Conservation (phyloP, 225 moss, liverwort and hornwort genomes). For the Polytrichum commune region DNA sequence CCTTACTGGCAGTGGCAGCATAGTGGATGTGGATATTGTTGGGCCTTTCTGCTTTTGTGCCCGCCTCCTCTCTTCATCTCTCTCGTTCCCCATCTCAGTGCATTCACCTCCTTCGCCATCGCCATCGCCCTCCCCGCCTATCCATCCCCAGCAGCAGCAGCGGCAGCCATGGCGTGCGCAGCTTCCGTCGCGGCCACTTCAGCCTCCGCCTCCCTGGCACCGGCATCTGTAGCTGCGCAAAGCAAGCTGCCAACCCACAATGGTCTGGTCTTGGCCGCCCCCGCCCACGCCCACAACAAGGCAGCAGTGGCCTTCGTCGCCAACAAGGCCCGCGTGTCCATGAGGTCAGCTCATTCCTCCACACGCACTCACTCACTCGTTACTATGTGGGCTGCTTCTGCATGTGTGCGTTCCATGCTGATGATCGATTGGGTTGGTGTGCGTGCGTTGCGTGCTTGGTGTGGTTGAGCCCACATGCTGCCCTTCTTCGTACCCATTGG, state of each 20-base stretch:
- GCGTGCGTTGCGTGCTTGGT: background rate
- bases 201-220: background rate
- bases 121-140: background rate
- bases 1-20: too few species aligned
- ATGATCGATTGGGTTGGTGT: background rate
- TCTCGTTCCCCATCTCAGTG: too few species aligned
- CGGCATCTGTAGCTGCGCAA: too few species aligned
- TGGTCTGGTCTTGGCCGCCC: conserved; percentile 11
- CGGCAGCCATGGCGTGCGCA: background rate
- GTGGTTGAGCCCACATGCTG: background rate
- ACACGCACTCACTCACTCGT: background rate
- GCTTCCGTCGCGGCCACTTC: background rate
- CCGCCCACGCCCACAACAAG: conserved; percentile 11
- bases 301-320: conserved; percentile 16
- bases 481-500: background rate
- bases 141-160: background rate
- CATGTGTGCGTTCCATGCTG: background rate
- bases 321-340: conserved; percentile 42
- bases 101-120: too few species aligned
- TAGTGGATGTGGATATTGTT: too few species aligned
- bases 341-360: conserved; percentile 38
- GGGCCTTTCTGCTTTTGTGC: too few species aligned
- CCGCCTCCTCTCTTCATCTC: too few species aligned
- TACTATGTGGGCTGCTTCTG: background rate
- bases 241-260: conserved; percentile 12